These are phyloP conservation scores for Aphanomyces euteiches DNA, from an alignment of 352 stramenopile species.

Conservation along the genomic window DNA sequence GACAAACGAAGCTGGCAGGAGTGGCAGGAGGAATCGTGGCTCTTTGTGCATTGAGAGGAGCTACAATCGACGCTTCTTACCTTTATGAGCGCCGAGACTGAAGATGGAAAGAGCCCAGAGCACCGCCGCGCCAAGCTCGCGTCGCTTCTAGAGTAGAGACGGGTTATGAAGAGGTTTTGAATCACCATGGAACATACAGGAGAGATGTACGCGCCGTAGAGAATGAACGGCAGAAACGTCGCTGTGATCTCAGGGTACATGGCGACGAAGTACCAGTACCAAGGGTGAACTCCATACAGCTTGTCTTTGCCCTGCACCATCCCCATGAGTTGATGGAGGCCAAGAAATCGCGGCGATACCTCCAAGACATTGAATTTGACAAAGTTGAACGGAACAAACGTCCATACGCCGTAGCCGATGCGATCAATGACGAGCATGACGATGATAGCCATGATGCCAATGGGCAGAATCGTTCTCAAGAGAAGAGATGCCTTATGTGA, in stretches of 20 bases:
- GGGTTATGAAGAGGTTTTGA: too few species aligned
- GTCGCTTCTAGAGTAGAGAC: constrained; percentile 33
- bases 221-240: constrained; percentile 45
- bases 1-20: constrained; percentile 66
- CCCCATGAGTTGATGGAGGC: background rate
- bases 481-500: background rate
- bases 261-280: constrained; percentile 81
- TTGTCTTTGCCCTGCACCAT: constrained; percentile 62
- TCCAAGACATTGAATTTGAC: constrained; percentile 84
- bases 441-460: constrained; percentile 47
- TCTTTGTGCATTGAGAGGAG: constrained; percentile 38
- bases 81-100: constrained; percentile 79
- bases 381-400: constrained; percentile 83
- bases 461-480: constrained; percentile 45
- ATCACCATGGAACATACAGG: too few species aligned
- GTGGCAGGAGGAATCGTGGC: constrained; percentile 79
- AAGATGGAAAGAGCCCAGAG: constrained; percentile 72
- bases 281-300: constrained; percentile 75
- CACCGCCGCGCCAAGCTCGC: constrained; percentile 55
- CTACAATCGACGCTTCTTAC: constrained; percentile 34
- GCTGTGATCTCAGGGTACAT: constrained; percentile 71
- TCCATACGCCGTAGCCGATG: constrained; percentile 73
- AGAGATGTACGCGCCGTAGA: constrained; percentile 39
- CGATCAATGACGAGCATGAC: constrained; percentile 74
- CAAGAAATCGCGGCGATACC: constrained; percentile 34